Evolutionary conservation across 345 rosid genomes (phyloP).

Genomic region (Melastoma malabathricum): DNA sequence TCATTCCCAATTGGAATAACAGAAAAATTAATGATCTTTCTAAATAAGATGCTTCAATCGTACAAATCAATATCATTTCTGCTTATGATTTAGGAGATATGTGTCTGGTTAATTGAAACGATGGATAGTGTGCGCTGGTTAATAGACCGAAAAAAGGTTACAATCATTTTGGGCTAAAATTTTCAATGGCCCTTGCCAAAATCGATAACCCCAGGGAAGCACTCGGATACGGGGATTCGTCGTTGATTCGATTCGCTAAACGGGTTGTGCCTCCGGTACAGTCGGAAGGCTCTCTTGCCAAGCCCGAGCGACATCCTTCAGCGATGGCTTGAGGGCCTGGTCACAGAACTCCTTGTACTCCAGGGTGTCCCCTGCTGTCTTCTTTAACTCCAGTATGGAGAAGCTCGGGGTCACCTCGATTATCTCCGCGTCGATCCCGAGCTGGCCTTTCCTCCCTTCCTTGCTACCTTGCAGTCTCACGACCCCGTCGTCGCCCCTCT

Average conservation of each 20-base stretch:
- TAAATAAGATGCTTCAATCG: no score
- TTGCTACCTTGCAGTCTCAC: slow-evolving; percentile 45
- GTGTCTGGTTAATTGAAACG: no score
- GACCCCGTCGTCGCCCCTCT: slow-evolving; percentile 34
- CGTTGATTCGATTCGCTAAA: slow-evolving; percentile 1
- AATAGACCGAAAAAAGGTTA: no score
- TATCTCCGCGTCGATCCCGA: slow-evolving; percentile 60
- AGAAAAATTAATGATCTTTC: no score
- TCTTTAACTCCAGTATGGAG: slow-evolving; percentile 68
- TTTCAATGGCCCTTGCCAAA: no score
- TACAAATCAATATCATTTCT: no score
- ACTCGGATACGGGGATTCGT: no score
- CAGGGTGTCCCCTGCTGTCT: slow-evolving; percentile 60
- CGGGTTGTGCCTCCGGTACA: slow-evolving; percentile 2
- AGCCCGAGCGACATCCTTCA: slow-evolving; percentile 80
- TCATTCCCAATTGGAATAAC: no score
- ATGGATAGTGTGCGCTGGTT: no score
- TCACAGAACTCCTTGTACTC: slow-evolving; percentile 59
- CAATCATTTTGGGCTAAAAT: no score
- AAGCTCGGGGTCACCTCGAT: slow-evolving; percentile 65
- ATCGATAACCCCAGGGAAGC: no score
- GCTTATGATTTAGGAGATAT: no score
- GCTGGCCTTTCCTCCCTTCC: slow-evolving; percentile 79
- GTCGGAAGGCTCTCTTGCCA: slow-evolving; percentile 44
- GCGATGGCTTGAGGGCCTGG: slow-evolving; percentile 54